Percentiles rank a stretch among this genome's conserved stretches.
Evolutionary conservation across 2,329 filamentous ascomycete genomes (phyloP).

Genomic region (Raffaelea albimanens): DNA sequence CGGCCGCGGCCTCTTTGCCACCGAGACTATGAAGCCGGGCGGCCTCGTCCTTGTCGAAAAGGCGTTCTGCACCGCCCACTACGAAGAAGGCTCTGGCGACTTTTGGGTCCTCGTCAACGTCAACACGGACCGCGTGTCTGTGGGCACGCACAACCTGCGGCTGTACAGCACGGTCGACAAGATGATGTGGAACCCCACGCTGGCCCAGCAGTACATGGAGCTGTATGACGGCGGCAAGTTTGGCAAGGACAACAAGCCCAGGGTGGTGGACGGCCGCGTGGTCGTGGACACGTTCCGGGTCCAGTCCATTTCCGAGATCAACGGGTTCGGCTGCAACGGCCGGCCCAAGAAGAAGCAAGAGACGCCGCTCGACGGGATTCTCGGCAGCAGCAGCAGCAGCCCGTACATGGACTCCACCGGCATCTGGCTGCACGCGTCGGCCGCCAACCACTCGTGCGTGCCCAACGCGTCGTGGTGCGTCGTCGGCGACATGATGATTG

Average conservation of each 20-base stretch:
- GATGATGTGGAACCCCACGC: conserved; percentile 10
- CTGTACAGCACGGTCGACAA: conserved; percentile 8
- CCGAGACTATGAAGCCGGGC: neutral
- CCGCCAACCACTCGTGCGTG: conserved; percentile 28
- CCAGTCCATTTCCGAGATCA: conserved; percentile 9
- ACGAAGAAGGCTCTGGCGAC: neutral
- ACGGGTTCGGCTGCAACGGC: conserved; percentile 9
- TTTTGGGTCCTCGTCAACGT: neutral
- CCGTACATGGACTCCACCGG: conserved; percentile 13
- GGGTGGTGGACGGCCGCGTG: conserved; percentile 8
- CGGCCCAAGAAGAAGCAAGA: too few species aligned
- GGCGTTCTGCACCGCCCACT: neutral
- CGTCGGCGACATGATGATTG: conserved; percentile 23
- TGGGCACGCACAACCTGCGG: neutral
- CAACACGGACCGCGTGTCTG: neutral
- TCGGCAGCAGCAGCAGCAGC: neutral
- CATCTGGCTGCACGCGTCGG: conserved; percentile 24
- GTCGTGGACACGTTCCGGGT: conserved; percentile 13
- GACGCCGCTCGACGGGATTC: too few species aligned
- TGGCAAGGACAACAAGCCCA: conserved; percentile 2
- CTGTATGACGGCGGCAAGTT: conserved; percentile 10
- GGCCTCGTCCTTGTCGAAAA: neutral
- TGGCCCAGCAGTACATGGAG: conserved; percentile 9
- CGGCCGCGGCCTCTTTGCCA: neutral
- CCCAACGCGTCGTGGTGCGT: conserved; percentile 23